Conservation (phyloP, 1,139 yeast species). For the Sugiyamaella sp. region DNA sequence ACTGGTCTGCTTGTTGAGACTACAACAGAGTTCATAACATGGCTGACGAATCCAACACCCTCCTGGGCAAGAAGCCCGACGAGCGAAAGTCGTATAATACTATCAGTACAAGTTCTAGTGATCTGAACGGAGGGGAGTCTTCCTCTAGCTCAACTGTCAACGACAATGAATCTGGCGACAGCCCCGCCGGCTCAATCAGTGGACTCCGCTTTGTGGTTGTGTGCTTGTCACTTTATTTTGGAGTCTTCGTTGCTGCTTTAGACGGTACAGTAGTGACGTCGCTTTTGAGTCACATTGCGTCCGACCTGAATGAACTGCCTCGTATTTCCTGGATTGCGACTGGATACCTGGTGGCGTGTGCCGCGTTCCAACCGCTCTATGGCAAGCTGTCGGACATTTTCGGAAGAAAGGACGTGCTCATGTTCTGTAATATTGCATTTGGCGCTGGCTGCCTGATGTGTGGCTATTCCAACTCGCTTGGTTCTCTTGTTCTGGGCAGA, state of each 20-base stretch:
- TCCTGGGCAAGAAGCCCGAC: conserved; percentile 10
- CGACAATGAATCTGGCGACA: background rate
- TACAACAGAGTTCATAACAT: background rate
- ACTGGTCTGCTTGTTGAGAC: background rate
- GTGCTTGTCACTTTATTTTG: conserved; percentile 47
- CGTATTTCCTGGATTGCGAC: conserved; percentile 64
- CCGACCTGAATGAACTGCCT: conserved; percentile 58
- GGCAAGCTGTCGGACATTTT: conserved; percentile 87
- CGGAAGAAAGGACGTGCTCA: conserved; percentile 64
- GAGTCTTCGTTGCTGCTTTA: conserved; percentile 59
- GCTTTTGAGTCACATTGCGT: conserved; percentile 62
- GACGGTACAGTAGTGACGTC: conserved; percentile 71
- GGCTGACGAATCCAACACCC: conserved; percentile 1
- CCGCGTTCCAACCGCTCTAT: conserved; percentile 74
- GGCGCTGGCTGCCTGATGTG: conserved; percentile 59
- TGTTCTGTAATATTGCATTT: conserved; percentile 54
- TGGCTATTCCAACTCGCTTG: conserved; percentile 49
- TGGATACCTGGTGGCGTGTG: conserved; percentile 59
- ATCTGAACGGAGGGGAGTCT: conserved; percentile 1
- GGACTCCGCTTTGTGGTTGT: conserved; percentile 16
- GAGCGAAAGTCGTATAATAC: conserved; percentile 3
- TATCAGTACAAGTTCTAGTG: conserved; percentile 6
- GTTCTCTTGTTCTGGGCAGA: conserved; percentile 59
- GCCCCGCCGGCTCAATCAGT: background rate
- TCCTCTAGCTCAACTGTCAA: conserved; percentile 5